These are phyloP conservation scores for Trypanosoma caninum DNA, from an alignment of 208 protist genomes.

Conservation along the genomic window DNA sequence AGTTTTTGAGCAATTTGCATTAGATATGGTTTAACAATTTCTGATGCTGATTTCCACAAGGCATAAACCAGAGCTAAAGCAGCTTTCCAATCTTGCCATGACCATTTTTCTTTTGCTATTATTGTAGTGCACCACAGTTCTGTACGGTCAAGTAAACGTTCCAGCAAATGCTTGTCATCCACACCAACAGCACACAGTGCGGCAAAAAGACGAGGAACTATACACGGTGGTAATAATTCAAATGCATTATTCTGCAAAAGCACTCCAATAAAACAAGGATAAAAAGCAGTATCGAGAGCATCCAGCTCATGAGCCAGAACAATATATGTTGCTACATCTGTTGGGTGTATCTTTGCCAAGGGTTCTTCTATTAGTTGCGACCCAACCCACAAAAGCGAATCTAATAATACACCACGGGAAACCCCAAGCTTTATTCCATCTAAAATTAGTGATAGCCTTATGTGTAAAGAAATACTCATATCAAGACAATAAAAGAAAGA, in stretches of 20 bases:
- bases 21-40: conserved; percentile 11
- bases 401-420: conserved; percentile 5
- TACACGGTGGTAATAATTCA: conserved; percentile 5
- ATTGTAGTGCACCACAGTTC: neutral
- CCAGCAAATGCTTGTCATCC: conserved; percentile 11
- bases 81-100: conserved; percentile 12
- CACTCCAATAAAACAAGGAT: conserved; percentile 12
- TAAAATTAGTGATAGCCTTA: conserved; percentile 10
- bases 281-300: neutral
- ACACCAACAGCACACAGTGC: conserved; percentile 22
- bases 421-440: conserved; percentile 17
- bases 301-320: conserved; percentile 23
- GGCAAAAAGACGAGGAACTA: conserved; percentile 16
- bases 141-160: neutral
- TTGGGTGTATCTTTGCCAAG: neutral
- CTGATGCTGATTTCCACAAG: conserved; percentile 16
- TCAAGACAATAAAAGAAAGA: conserved; percentile 20
- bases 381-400: conserved; percentile 19
- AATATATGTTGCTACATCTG: conserved; percentile 20
- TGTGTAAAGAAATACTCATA: neutral
- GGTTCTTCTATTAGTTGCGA: conserved; percentile 2
- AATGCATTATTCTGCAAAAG: conserved; percentile 1
- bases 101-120: conserved; percentile 3
- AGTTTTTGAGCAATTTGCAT: conserved; percentile 10
- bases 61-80: conserved; percentile 14